phyloP scores from a whole-genome alignment of 495 filamentous ascomycete genomes.

The Bombardia bombarda region DNA sequence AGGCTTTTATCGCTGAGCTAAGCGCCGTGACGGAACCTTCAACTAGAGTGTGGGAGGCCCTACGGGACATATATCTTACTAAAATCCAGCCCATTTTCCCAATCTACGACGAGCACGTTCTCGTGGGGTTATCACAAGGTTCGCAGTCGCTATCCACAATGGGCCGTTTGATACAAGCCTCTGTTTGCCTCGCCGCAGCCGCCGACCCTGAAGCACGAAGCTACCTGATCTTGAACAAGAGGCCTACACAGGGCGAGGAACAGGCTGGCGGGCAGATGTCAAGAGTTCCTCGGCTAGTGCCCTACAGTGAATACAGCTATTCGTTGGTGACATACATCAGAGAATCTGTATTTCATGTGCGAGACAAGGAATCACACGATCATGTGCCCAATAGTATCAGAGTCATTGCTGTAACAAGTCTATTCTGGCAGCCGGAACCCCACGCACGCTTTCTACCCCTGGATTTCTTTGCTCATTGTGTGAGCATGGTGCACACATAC shows the following conservation, averaged over 20 bases:
- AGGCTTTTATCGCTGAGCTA: slow-evolving; percentile 6
- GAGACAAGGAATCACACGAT: slow-evolving; percentile 4
- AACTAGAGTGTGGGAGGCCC: slow-evolving; percentile 21
- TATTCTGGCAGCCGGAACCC: slow-evolving; percentile 21
- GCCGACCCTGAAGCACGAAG: slow-evolving; percentile 28
- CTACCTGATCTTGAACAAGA: slow-evolving; percentile 20
- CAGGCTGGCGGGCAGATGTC: background rate
- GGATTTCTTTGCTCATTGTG: slow-evolving; percentile 11
- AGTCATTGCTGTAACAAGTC: slow-evolving; percentile 16
- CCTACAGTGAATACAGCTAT: slow-evolving; percentile 30
- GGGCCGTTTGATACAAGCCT: slow-evolving; percentile 26
- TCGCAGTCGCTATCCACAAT: background rate
- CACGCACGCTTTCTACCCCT: slow-evolving; percentile 10
- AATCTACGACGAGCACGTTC: slow-evolving; percentile 26
- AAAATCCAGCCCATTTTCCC: slow-evolving; percentile 44
- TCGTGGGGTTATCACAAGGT: slow-evolving; percentile 2
- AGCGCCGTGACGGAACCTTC: slow-evolving; percentile 24
- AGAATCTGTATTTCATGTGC: slow-evolving; percentile 12
- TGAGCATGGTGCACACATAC: slow-evolving; percentile 56
- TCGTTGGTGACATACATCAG: slow-evolving; percentile 23
- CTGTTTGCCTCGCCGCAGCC: slow-evolving; percentile 42
- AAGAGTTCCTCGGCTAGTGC: slow-evolving; percentile 12
- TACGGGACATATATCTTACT: slow-evolving; percentile 35
- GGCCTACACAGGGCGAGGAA: slow-evolving; percentile 19
- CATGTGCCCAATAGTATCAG: slow-evolving; percentile 11